Percentiles rank a stretch among this genome's conserved stretches.
Conservation (phyloP, 2,329 filamentous ascomycete genomes). For the Catunica adiposa region DNA sequence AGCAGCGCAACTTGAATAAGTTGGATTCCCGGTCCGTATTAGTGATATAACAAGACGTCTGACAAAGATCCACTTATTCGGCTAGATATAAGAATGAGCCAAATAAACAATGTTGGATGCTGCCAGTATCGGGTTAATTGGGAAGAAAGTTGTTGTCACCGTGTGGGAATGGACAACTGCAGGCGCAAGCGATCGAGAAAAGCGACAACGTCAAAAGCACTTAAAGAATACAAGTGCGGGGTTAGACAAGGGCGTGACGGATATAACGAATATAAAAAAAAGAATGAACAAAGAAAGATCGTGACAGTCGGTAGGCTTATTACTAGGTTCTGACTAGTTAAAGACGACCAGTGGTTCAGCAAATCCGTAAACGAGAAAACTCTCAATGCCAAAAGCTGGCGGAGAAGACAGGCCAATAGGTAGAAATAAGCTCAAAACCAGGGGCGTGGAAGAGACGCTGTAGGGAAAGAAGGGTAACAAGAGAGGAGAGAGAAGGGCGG, state of each 20-base stretch:
- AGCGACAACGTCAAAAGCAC: no score
- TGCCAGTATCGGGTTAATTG: no score
- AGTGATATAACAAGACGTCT: not conserved
- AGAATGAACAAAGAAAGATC: not conserved
- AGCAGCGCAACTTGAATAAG: not conserved
- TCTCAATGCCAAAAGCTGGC: not conserved
- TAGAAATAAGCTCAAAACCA: not conserved
- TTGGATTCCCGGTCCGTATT: not conserved
- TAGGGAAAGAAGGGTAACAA: slow-evolving; percentile 1
- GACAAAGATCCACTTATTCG: not conserved
- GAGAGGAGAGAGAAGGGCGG: not conserved
- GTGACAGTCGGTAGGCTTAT: not conserved
- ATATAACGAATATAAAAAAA: no score
- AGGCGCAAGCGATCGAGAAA: no score
- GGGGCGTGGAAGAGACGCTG: not conserved
- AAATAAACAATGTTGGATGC: no score
- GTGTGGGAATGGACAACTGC: no score
- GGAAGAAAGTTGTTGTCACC: no score
- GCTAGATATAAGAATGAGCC: no score
- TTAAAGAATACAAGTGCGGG: not conserved
- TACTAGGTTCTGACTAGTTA: not conserved
- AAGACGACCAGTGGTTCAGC: not conserved
- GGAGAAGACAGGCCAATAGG: slow-evolving; percentile 4
- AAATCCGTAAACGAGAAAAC: not conserved
- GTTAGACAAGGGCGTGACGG: not conserved